Base-by-base conservation (phyloP, 2,329 filamentous ascomycete species). In the Tolypocladium nubicola region DNA sequence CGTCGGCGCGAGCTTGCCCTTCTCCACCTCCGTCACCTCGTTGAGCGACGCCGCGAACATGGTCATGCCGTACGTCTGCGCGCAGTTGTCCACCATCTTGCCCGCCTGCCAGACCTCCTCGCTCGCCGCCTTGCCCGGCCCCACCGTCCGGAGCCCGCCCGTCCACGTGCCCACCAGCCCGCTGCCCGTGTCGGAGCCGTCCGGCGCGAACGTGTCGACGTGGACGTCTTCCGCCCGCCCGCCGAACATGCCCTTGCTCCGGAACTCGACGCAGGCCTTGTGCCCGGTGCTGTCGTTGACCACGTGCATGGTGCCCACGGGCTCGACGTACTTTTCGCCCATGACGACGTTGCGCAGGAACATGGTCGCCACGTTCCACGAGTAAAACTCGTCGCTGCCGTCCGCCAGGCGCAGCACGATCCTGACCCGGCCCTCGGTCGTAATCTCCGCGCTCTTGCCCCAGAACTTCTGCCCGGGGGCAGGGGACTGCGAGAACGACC, bases 321-420 rank as follows among this genome's bases (percentile, higher is more conserved):
- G 94, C 73, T 99, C 94, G 14, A 97, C 85, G 68, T 99, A 99
- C 73, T 97, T 99, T 73, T 99, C 94, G 43, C 94, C 94, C 65
- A 96, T 93, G 57, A 99, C 95, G 55, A 99, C 90, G 69, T 99
- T 99, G 53, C 94, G 85, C 56, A 99, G 75, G 73, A 97, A 97
- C 62, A 89, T 90, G 5, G 90, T 96, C 1, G 93, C 90, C 21
- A 90, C 80, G 52, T 82, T 87, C 90, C 91, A 99, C 64, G 86
- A 92, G 75, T 93, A 99, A 60, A 85, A 81, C 69, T 97, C 93
- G 56, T 90, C 88, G 1, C 77, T 82, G 2, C 81, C 80, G 68
- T 94, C 82, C 0, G 78, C 63, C 54, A 86, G 69, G 33, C 80
- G 86, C 35, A 99, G 76, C 43, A 86, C 84, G 43, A 97, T 79